phyloP scores from a whole-genome alignment of 2,329 filamentous ascomycete genomes.

The Orbilia blumenaviensis region DNA sequence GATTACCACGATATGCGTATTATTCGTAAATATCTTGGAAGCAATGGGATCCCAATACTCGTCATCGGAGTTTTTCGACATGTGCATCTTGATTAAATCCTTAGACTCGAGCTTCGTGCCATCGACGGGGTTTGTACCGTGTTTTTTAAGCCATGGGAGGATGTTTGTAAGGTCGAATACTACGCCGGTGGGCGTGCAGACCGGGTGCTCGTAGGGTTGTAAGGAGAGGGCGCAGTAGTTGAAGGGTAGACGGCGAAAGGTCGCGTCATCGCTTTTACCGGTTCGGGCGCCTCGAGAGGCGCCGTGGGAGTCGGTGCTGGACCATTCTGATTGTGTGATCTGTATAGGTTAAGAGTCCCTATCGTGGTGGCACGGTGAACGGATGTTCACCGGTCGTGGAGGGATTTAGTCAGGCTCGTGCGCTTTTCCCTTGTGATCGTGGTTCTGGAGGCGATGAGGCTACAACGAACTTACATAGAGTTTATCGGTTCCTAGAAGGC shows the following conservation, averaged over 20 bases:
- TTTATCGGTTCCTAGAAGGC: constrained; percentile 66
- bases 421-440: not conserved
- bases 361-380: constrained; percentile 11
- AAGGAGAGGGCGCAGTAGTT: constrained; percentile 97
- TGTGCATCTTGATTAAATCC: constrained; percentile 89
- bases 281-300: constrained; percentile 72
- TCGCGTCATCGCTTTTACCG: constrained; percentile 66
- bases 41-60: constrained; percentile 97
- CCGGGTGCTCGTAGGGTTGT: constrained; percentile 92
- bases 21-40: constrained; percentile 97
- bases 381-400: constrained; percentile 8
- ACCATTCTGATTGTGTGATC: constrained; percentile 99
- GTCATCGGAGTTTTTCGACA: constrained; percentile 87
- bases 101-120: constrained; percentile 79
- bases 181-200: constrained; percentile 85
- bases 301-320: constrained; percentile 85
- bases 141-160: constrained; percentile 89
- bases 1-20: constrained; percentile 93
- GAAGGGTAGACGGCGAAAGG: constrained; percentile 90
- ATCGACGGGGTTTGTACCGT: constrained; percentile 88
- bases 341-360: constrained; percentile 58
- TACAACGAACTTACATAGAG: constrained; percentile 61
- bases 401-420: constrained; percentile 51
- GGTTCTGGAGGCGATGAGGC: not conserved
- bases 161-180: constrained; percentile 98